Percentiles rank a stretch among this genome's conserved stretches.
Conservation (phyloP, 306 rosid species). For the Clitoria ternatea region DNA sequence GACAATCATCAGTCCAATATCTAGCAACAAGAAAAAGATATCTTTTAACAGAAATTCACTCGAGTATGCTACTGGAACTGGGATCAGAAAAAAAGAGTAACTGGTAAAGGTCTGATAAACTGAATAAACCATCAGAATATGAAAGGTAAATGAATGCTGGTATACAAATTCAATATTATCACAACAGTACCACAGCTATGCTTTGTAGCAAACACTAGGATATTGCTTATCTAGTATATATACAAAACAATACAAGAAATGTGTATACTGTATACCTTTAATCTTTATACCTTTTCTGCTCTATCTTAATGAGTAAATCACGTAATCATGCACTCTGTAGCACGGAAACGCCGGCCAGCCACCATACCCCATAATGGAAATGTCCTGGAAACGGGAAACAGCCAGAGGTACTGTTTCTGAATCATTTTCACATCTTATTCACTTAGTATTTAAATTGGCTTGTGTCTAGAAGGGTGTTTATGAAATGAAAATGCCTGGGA, state of each 20-base stretch:
- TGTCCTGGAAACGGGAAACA: too few species aligned
- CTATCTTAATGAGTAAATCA: neutral
- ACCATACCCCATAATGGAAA: too few species aligned
- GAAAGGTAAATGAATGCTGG: neutral
- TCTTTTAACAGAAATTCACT: neutral
- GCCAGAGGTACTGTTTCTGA: too few species aligned
- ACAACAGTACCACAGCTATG: neutral
- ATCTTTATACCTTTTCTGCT: conserved; percentile 7
- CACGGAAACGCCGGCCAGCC: too few species aligned
- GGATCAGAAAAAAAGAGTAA: conserved; percentile 4
- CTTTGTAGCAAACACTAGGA: neutral
- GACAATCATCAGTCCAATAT: conserved; percentile 29
- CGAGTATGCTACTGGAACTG: neutral
- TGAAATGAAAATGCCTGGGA: too few species aligned
- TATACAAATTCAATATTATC: neutral
- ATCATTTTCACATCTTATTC: too few species aligned
- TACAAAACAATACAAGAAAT: neutral
- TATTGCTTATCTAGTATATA: neutral
- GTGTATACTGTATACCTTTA: neutral
- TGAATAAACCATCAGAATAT: neutral
- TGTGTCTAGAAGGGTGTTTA: too few species aligned
- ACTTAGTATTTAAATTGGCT: too few species aligned
- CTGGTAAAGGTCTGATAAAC: neutral
- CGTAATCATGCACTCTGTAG: too few species aligned
- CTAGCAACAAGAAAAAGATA: conserved; percentile 17